Percentiles rank a stretch among this genome's conserved stretches.
These are phyloP conservation scores for Alnus glutinosa DNA, from an alignment of 306 rosid genomes.

Conservation along the genomic window DNA sequence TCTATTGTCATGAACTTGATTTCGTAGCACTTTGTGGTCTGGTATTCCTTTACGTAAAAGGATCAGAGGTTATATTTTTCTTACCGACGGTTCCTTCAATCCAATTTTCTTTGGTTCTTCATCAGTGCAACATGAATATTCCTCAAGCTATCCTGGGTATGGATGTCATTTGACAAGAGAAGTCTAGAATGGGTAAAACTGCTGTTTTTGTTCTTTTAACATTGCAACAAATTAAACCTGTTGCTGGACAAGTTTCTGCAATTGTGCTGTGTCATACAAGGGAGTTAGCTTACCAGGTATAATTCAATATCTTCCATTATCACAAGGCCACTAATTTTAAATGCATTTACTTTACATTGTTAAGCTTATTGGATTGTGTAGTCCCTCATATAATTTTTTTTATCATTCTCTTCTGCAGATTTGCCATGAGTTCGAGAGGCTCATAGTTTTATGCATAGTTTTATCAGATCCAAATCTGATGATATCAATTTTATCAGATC, in stretches of 20 bases:
- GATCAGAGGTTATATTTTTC: conserved; percentile 68
- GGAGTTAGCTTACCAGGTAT: conserved; percentile 95
- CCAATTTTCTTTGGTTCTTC: conserved; percentile 81
- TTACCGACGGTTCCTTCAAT: conserved; percentile 70
- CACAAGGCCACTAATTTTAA: not conserved
- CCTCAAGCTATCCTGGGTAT: conserved; percentile 99
- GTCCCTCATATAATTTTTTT: conserved; percentile 15
- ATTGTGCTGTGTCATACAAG: conserved; percentile 94
- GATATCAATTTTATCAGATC: too few species aligned
- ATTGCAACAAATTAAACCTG: conserved; percentile 96
- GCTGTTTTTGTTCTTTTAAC: conserved; percentile 96
- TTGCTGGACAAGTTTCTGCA: conserved; percentile 95
- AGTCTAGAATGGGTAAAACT: conserved; percentile 99
- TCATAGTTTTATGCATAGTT: too few species aligned
- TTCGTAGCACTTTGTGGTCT: conserved; percentile 68
- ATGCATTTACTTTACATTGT: not conserved
- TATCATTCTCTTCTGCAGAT: conserved; percentile 48
- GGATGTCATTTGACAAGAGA: conserved; percentile 99
- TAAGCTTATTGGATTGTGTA: not conserved
- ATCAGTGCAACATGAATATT: conserved; percentile 97
- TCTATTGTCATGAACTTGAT: conserved; percentile 58
- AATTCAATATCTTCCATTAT: not conserved
- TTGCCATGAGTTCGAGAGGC: conserved; percentile 97
- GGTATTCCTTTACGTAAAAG: conserved; percentile 63
- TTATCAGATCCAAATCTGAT: too few species aligned